phyloP scores from a whole-genome alignment of 2,329 filamentous ascomycete species.

The Alternaria solani region DNA sequence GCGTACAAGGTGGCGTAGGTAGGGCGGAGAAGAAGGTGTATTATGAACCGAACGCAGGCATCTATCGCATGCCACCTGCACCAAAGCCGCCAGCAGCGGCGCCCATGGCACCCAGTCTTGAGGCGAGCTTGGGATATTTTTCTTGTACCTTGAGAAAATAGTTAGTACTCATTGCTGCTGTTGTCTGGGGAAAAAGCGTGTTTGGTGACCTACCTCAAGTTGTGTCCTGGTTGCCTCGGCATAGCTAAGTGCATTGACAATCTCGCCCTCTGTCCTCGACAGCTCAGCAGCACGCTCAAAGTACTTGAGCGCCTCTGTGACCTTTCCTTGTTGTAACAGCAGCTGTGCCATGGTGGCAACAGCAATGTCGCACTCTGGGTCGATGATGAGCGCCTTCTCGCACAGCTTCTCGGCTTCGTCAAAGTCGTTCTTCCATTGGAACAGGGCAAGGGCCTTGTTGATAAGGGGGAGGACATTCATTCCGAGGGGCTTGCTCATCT shows the following conservation, averaged over 20 bases:
- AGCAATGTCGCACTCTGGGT: conserved; percentile 98
- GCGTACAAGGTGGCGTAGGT: not conserved
- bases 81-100: conserved; percentile 38
- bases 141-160: conserved; percentile 55
- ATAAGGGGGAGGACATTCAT: conserved; percentile 98
- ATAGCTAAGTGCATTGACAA: conserved; percentile 95
- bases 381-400: conserved; percentile 96
- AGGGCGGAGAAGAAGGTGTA: not conserved
- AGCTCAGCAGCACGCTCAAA: conserved; percentile 97
- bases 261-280: conserved; percentile 91
- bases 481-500: conserved; percentile 87
- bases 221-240: conserved; percentile 97
- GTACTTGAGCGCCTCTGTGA: conserved; percentile 92
- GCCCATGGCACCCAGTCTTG: conserved; percentile 57
- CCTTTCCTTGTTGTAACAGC: conserved; percentile 96
- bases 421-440: conserved; percentile 99
- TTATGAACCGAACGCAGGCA: not conserved
- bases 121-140: conserved; percentile 62
- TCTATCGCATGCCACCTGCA: conserved; percentile 45
- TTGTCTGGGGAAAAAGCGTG: not conserved
- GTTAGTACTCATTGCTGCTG: not conserved
- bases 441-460: conserved; percentile 96
- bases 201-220: conserved; percentile 65
- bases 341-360: conserved; percentile 99
- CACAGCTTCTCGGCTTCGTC: conserved; percentile 93